Evolutionary conservation across 352 stramenopile genomes (phyloP), one percentile per base, ranked within the genome.

Genomic region (Aphanomyces invadans): DNA sequence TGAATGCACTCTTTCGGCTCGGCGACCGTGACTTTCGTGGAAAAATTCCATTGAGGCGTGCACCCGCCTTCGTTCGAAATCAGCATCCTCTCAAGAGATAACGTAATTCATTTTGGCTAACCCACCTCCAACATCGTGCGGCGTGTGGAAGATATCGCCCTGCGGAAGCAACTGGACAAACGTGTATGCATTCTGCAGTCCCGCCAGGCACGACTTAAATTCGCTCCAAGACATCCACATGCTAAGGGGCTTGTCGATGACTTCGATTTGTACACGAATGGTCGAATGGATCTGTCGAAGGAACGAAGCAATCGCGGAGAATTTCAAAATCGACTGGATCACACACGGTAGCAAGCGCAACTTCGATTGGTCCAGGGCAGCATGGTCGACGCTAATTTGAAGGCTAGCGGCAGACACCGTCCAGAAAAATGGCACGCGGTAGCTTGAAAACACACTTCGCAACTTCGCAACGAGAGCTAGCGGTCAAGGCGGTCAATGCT

Each of bases 141-240:
- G 60, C 1, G 85, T 91, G 0, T 74, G 66, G 56, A 87, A 89
- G 3, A 73, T 39, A 38, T 88, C 72, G 9, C 82, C 83, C 59
- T 94, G 81, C n/a, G 85, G 85, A 19, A 76, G 70, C 0, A 94
- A 25, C 39, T 88, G 71, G 12, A 94, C 45, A 11, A 88, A 45
- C 0, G 82, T 82, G 56, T 90, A 92, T 1, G 70, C 75, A 36
- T 89, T 67, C 2, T 51, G 49, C 1, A 67, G 60, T 19, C 60
- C 60, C 29, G 60, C 60, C 26, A 67, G 28, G 25, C 60, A 67
- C 21, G 60, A 10, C n/a, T 67, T 56, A 28, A 67, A 67, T 28
- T 67, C 60, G 12, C 21, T 59, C 60, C 60, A 67, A 11, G 29
- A 45, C 42, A 67, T 59, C 42, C 46, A 57, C 23, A 59, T 9